phyloP scores from a whole-genome alignment of 1,139 yeast species.

The Debaryomycetaceae sp. region DNA sequence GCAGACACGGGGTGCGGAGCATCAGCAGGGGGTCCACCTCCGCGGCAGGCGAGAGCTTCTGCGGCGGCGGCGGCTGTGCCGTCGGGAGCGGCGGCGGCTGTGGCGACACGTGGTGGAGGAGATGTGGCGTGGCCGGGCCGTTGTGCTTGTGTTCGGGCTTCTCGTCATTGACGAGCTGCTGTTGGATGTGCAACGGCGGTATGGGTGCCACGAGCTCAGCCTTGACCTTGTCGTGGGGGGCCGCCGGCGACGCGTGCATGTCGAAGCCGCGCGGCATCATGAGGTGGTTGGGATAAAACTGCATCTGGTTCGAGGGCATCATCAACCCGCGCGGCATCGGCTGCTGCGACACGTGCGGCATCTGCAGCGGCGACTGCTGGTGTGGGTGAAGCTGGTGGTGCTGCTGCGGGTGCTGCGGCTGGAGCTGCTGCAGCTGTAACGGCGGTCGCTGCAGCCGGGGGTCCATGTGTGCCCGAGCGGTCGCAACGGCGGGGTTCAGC shows the following conservation, averaged over 20 bases:
- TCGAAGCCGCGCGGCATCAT: constrained; percentile 8
- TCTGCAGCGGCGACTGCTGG: too few relatives aligned
- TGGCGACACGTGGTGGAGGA: too few relatives aligned
- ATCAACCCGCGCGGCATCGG: too few relatives aligned
- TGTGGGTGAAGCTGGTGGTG: constrained; percentile 9
- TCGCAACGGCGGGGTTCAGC: constrained; percentile 17
- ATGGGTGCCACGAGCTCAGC: constrained; percentile 31
- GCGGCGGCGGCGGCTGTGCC: constrained; percentile 1
- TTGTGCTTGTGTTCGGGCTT: constrained; percentile 3
- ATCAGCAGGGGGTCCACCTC: constrained; percentile 12
- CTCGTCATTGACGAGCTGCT: constrained; percentile 26
- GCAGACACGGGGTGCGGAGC: constrained; percentile 35
- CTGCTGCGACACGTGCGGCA: constrained; percentile 6
- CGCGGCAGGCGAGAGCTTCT: not conserved
- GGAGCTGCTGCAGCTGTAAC: constrained; percentile 11
- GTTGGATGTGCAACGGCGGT: constrained; percentile 45
- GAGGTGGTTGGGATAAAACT: constrained; percentile 11
- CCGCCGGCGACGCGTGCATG: constrained; percentile 1
- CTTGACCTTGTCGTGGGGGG: constrained; percentile 1
- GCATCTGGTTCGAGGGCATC: constrained; percentile 7
- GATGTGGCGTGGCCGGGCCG: not conserved
- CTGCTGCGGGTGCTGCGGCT: constrained; percentile 10
- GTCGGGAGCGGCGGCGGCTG: too few relatives aligned
- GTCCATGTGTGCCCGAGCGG: constrained; percentile 16
- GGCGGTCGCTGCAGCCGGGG: constrained; percentile 5